Conservation (phyloP, 2,329 filamentous ascomycete genomes). For the Diplocarpon mali region DNA sequence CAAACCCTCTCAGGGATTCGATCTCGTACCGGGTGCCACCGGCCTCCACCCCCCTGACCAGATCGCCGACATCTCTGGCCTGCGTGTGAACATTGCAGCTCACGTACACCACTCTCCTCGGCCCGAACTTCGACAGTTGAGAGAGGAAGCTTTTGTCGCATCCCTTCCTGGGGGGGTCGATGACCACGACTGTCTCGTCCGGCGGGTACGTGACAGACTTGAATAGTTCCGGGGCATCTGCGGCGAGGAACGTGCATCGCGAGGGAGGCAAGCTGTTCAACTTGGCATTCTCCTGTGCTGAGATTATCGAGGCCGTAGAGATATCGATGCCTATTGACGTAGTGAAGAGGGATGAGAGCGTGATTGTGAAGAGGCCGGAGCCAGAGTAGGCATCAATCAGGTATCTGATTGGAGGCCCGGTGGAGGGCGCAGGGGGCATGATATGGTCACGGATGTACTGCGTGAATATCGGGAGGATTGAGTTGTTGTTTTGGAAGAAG, state of each 20-base stretch:
- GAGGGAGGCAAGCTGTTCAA: slow-evolving; percentile 59
- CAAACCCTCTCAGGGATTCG: slow-evolving; percentile 84
- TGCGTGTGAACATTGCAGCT: slow-evolving; percentile 98
- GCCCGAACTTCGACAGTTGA: slow-evolving; percentile 70
- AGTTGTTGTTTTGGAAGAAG: slow-evolving; percentile 99
- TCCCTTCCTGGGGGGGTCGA: slow-evolving; percentile 93
- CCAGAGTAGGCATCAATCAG: slow-evolving; percentile 97
- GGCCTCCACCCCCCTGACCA: slow-evolving; percentile 58
- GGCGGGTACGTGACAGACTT: slow-evolving; percentile 60
- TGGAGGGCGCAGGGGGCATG: slow-evolving; percentile 38
- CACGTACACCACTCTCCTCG: slow-evolving; percentile 78
- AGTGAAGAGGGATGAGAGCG: slow-evolving; percentile 74
- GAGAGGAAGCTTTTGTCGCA: slow-evolving; percentile 76
- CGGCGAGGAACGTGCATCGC: slow-evolving; percentile 76
- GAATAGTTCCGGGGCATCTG: slow-evolving; percentile 79
- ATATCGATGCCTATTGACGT: slow-evolving; percentile 88
- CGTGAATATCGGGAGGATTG: slow-evolving; percentile 80
- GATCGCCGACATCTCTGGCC: slow-evolving; percentile 78
- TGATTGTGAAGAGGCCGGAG: slow-evolving; percentile 93
- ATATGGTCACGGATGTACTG: slow-evolving; percentile 75
- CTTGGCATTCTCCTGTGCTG: slow-evolving; percentile 65
- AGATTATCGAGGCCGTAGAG: slow-evolving; percentile 63
- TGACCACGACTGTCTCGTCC: slow-evolving; percentile 81
- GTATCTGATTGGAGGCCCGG: slow-evolving; percentile 52
- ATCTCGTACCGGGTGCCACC: slow-evolving; percentile 58